Evolutionary conservation across 495 filamentous ascomycete species (phyloP), one percentile per base, ranked within the genome.

Genomic region (Daldinia grandis): DNA sequence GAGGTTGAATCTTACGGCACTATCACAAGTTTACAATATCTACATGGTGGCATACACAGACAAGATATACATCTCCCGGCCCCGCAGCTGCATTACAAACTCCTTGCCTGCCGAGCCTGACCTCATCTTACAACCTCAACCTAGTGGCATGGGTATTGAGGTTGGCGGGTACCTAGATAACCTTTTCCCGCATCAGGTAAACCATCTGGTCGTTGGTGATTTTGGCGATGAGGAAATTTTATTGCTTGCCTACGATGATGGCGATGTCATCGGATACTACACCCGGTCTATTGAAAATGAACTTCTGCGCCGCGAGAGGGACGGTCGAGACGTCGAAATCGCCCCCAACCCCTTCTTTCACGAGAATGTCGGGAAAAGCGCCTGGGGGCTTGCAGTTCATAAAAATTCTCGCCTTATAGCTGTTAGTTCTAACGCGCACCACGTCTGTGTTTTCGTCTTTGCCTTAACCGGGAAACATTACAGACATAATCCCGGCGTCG

Each of bases 351-450:
- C 88, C 0, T 91, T 94, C 76, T 92, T 96, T 62, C 86, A 88
- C 71, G 85, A 90, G 58, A 91, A 90, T 77, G 93, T 98, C 19
- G 87, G 84, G 1, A 79, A 75, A 27, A 94, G 92, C 64, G 95
- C 93, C 4, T 99, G 95, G 95, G 95, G 95, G 0, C 75, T 99
- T 37, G 92, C 95, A 6, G 86, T 95, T 14, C 95, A 98, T 72
- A 87, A 90, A 68, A 82, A 89, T 65, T 89, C 90, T 12, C 85
- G 93, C 2, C 78, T 97, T 38, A 87, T 99, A 58, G 95, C 94
- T 0, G 90, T 95, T 17, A 89, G 90, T 59, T 87, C 91, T 0
- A 98, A 99, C 74, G 85, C 72, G 3, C 78, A 83, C 27, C 79
- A 86, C 30, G 87, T 95, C 53, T 87, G 84, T 4, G 86, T 96